Percentiles rank a stretch among this genome's conserved stretches.
These are phyloP conservation scores for Colletotrichum phormii DNA, from an alignment of 2,329 filamentous ascomycete genomes.

Conservation along the genomic window DNA sequence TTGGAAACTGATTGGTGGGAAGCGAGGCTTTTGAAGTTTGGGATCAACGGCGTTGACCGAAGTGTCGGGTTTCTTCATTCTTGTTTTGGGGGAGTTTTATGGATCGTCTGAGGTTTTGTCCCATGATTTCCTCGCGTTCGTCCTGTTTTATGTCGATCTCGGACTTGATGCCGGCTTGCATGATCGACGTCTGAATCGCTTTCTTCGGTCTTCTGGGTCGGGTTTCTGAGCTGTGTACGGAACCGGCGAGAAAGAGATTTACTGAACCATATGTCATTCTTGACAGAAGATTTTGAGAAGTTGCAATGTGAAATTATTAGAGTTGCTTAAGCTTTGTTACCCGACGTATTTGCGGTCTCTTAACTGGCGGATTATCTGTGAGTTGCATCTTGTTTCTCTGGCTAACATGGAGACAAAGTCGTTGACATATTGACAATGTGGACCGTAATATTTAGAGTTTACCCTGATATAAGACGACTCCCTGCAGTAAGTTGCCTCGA, in stretches of 20 bases:
- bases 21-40: too few relatives aligned
- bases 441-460: not conserved
- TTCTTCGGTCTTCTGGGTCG: not conserved
- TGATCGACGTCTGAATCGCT: not conserved
- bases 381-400: not conserved
- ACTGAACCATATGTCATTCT: not conserved
- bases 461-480: not conserved
- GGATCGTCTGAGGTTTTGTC: conserved; percentile 5
- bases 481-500: not conserved
- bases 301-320: too few relatives aligned
- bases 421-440: not conserved
- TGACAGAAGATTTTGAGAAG: too few relatives aligned
- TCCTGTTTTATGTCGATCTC: conserved; percentile 13
- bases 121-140: not conserved
- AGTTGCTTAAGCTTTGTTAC: too few relatives aligned
- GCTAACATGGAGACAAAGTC: not conserved
- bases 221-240: not conserved
- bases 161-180: not conserved
- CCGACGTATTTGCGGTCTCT: too few relatives aligned
- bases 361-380: too few relatives aligned
- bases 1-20: not conserved
- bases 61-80: not conserved
- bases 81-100: not conserved
- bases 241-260: not conserved
- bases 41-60: not conserved